Evolutionary conservation across 2,329 filamentous ascomycete species (phyloP), one percentile per base, ranked within the genome.

Genomic region (Fusarium circinatum): DNA sequence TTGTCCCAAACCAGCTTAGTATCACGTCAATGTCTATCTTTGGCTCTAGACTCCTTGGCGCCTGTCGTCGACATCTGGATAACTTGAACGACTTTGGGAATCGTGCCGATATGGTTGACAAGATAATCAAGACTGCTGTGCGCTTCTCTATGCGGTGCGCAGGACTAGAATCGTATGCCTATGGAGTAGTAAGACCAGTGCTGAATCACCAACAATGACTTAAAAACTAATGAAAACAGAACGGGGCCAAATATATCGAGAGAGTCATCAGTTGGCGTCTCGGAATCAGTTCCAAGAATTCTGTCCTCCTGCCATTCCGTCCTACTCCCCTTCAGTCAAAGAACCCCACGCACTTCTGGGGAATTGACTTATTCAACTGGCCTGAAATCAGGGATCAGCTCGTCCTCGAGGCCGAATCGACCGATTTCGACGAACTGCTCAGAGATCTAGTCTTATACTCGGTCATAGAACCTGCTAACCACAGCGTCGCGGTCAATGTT

Each of bases 11-110:
- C 10, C 48, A 34, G 6, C 30, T 51, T 12, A 34, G 22, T n/a
- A 51, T 51, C 17, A 51, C 48, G 22, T 51, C 48, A 24, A 34
- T 51, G 48, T 51, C 48, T 8, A 51, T 51, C 11, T 51, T 51
- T 34, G 48, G 48, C 5, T 51, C 48, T 24, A 24, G 48, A 13
- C 10, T 51, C 0, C 48, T 51, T 10, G 30, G 30, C 13, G 48
- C 48, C 14, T 51, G 48, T 20, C 30, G 30, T 1, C 22, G 48
- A 5, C 30, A 51, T 24, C 12, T 51, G 1, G 17, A 18, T 24
- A 51, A 51, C 4, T 12, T 51, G 17, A 6, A 2, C 1, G 48
- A 51, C 7, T n/a, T 22, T 6, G 28, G 28, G 2, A 32, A 9
- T 18, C 4, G 9, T 14, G 17, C 22, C 1, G 30, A 34, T 2